A percentile compares a stretch with the other conserved stretches of the same genome.
These are phyloP conservation scores for Grosmannia serpens DNA, from an alignment of 2,329 filamentous ascomycete genomes.

Conservation along the genomic window DNA sequence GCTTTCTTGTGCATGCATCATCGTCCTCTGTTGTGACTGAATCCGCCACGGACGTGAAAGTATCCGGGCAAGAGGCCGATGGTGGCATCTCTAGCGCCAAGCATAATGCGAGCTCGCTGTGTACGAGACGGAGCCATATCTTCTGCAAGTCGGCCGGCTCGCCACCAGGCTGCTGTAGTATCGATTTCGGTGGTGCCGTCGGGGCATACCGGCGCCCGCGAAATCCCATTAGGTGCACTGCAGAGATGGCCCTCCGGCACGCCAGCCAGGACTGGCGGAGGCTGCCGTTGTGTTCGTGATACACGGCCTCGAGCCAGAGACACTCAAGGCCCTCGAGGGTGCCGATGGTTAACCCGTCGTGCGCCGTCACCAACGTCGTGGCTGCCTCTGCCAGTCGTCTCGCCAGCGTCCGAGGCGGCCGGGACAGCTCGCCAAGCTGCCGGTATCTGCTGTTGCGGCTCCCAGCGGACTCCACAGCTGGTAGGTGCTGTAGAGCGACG, in stretches of 20 bases:
- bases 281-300: background rate
- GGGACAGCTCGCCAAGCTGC: background rate
- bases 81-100: background rate
- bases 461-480: background rate
- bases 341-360: background rate
- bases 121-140: background rate
- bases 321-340: background rate
- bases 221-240: background rate
- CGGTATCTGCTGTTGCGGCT: background rate
- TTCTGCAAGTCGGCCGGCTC: background rate
- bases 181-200: background rate
- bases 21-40: background rate
- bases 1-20: background rate
- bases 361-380: background rate
- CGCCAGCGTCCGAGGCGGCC: background rate
- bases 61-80: background rate
- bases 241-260: background rate
- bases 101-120: background rate
- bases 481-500: background rate
- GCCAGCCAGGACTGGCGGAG: background rate
- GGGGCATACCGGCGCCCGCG: background rate
- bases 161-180: background rate
- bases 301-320: background rate
- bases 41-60: background rate
- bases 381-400: background rate